These are phyloP conservation scores for Heliosperma pusillum DNA, from an alignment of 148 eudicot species.

Conservation along the genomic window DNA sequence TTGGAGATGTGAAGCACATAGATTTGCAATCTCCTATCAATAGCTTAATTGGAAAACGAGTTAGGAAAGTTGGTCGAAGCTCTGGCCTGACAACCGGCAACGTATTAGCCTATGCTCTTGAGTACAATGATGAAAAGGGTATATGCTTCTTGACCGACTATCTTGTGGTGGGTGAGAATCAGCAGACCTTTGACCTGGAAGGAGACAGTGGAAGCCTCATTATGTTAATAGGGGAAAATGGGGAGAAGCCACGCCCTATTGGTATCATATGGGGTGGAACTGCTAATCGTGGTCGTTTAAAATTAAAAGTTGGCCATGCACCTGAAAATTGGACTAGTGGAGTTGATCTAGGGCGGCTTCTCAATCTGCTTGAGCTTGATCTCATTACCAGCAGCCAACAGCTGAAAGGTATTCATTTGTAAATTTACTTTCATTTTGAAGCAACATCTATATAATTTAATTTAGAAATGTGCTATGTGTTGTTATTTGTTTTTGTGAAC, in stretches of 20 bases:
- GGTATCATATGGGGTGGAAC: conserved; percentile 99
- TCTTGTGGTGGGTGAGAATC: conserved; percentile 95
- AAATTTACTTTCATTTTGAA: conserved; percentile 9
- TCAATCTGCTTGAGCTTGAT: conserved; percentile 92
- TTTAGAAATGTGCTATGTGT: conserved; percentile 1
- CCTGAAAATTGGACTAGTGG: conserved; percentile 99
- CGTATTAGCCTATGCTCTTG: conserved; percentile 88
- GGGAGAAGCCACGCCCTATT: conserved; percentile 85
- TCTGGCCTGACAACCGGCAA: conserved; percentile 88
- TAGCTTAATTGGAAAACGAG: conserved; percentile 85
- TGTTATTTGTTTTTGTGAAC: background rate
- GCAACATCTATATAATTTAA: background rate
- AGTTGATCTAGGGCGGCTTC: conserved; percentile 92
- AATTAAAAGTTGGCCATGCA: conserved; percentile 84
- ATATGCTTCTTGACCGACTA: conserved; percentile 94
- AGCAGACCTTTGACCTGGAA: conserved; percentile 94
- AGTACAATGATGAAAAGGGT: conserved; percentile 96
- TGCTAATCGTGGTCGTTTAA: conserved; percentile 94
- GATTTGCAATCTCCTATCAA: conserved; percentile 83
- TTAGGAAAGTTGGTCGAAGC: conserved; percentile 95
- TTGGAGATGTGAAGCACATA: conserved; percentile 75
- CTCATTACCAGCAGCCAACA: conserved; percentile 66
- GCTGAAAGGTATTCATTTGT: conserved; percentile 54
- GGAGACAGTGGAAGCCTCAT: conserved; percentile 98
- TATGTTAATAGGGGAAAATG: conserved; percentile 64